Evolutionary conservation across 1,284 basidiomycete genomes (phyloP).

Genomic region (Filobasidium uniguttulatum): DNA sequence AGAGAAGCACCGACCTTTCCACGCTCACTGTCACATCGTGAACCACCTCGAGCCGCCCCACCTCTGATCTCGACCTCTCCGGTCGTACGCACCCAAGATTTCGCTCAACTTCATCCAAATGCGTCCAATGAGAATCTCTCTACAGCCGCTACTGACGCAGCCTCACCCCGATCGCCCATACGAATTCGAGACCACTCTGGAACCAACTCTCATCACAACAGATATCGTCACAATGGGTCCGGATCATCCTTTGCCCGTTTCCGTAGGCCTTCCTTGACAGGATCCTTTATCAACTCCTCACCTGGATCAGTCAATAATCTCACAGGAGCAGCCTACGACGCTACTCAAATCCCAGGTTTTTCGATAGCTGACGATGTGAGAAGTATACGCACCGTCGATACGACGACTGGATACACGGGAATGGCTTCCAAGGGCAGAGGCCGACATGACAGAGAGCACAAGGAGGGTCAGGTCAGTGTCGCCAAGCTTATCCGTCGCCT

Average conservation of each 20-base stretch:
- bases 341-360: conserved; percentile 33
- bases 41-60: conserved; percentile 11
- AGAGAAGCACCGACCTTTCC: background rate
- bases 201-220: background rate
- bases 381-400: conserved; percentile 27
- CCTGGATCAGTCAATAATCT: conserved; percentile 11
- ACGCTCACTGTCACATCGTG: conserved; percentile 1
- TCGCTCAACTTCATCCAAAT: conserved; percentile 1
- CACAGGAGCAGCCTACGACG: conserved; percentile 12
- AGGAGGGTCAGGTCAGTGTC: conserved; percentile 43
- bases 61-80: conserved; percentile 14
- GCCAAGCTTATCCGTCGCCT: conserved; percentile 77
- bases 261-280: conserved; percentile 11
- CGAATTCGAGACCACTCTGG: background rate
- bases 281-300: conserved; percentile 6
- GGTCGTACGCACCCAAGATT: conserved; percentile 10
- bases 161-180: background rate
- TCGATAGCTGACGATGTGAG: conserved; percentile 33
- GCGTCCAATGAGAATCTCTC: background rate
- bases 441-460: conserved; percentile 39
- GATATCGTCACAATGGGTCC: conserved; percentile 6
- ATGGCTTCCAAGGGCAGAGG: conserved; percentile 46
- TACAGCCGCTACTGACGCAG: background rate
- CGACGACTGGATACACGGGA: background rate
- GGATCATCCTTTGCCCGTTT: conserved; percentile 8